Conservation (phyloP, 257 asterid species). For the Przewalskia tangutica region DNA sequence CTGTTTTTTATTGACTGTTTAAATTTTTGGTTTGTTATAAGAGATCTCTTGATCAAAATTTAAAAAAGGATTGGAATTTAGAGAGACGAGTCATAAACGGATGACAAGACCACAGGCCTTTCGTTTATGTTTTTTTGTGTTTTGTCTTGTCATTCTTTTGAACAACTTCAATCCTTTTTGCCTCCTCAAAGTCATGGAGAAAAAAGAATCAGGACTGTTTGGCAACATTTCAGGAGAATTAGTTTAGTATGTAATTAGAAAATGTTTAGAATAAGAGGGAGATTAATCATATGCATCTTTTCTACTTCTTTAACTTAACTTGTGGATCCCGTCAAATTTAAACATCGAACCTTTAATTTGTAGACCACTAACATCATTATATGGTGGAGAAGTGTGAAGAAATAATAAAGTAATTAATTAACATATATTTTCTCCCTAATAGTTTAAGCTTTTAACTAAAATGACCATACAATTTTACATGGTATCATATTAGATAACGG, state of each 20-base stretch:
- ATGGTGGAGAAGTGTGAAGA: too few species aligned
- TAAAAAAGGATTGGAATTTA: not conserved
- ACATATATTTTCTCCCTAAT: too few species aligned
- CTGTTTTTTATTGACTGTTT: not conserved
- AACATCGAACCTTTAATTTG: too few species aligned
- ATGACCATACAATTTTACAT: too few species aligned
- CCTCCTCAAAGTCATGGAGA: slow-evolving; percentile 11
- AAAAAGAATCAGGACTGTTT: not conserved
- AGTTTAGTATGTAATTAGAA: not conserved
- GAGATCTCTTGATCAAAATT: not conserved
- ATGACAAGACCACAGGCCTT: not conserved
- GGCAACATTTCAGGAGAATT: not conserved
- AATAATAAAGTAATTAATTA: too few species aligned
- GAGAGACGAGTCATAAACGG: slow-evolving; percentile 1
- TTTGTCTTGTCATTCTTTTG: slow-evolving; percentile 17
- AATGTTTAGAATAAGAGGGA: not conserved
- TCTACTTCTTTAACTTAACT: not conserved
- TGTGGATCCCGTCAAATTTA: not conserved
- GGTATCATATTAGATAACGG: too few species aligned
- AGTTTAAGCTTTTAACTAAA: too few species aligned
- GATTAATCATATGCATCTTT: not conserved
- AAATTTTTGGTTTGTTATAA: not conserved
- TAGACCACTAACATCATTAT: too few species aligned
- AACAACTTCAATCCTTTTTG: slow-evolving; percentile 22
- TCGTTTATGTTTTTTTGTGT: not conserved